phyloP scores from a whole-genome alignment of 306 rosid genomes.

The Cucurbita maxima region DNA sequence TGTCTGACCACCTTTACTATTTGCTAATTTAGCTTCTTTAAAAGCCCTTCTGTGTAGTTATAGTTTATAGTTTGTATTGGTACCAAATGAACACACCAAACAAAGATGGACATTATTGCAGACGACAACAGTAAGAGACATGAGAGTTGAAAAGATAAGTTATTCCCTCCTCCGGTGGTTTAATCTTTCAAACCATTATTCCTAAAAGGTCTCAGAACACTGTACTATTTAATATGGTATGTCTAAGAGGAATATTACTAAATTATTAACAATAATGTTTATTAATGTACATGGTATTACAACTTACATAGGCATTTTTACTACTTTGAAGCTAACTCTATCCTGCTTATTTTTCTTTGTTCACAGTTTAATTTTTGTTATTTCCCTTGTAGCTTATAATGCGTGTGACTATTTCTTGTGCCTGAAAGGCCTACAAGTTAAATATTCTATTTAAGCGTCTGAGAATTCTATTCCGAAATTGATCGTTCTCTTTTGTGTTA shows the following conservation, averaged over 20 bases:
- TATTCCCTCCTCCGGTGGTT: background rate
- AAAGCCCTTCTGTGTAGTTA: no score
- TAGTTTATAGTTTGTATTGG: no score
- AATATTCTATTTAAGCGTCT: background rate
- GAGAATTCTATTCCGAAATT: slow-evolving; percentile 6
- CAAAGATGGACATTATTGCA: background rate
- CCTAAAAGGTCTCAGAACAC: background rate
- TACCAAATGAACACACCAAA: background rate
- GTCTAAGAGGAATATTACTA: background rate
- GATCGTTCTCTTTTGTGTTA: background rate
- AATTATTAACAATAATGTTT: background rate
- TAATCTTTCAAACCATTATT: background rate
- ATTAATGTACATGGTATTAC: background rate
- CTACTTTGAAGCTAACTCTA: background rate
- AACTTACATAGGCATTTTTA: background rate
- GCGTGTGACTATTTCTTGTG: background rate
- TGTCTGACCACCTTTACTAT: background rate
- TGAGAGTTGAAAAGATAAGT: background rate
- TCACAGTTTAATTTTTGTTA: background rate
- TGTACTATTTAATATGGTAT: background rate
- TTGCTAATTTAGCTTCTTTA: background rate
- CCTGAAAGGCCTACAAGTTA: background rate
- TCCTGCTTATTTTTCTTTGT: background rate
- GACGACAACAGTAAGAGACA: background rate
- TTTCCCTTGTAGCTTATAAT: background rate